A percentile compares a stretch with the other conserved stretches of the same genome.
Conservation (phyloP, 768 basidiomycete genomes). For the Boletus tomentosulus region DNA sequence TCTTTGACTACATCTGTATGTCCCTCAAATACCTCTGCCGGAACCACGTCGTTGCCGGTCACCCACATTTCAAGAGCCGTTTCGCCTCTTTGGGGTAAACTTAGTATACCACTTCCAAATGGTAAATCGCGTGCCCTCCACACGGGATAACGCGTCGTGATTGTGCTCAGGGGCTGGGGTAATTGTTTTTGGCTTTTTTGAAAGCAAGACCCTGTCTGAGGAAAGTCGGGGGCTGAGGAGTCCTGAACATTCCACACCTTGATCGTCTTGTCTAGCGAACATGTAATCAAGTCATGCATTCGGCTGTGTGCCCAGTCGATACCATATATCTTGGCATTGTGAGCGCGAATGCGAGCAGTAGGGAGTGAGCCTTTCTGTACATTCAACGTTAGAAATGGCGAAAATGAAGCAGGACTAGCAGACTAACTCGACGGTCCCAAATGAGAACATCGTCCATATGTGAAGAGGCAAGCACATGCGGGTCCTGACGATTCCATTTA, state of each 20-base stretch:
- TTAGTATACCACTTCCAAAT: constrained; percentile 85
- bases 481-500: constrained; percentile 92
- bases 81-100: constrained; percentile 84
- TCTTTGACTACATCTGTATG: constrained; percentile 95
- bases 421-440: constrained; percentile 87
- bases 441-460: constrained; percentile 84
- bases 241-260: constrained; percentile 66
- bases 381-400: constrained; percentile 2
- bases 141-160: constrained; percentile 82
- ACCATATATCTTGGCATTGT: constrained; percentile 92
- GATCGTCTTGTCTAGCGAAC: constrained; percentile 91
- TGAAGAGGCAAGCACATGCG: constrained; percentile 83
- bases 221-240: constrained; percentile 14
- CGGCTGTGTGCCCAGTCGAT: constrained; percentile 89
- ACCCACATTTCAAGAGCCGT: constrained; percentile 83
- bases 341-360: constrained; percentile 68
- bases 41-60: constrained; percentile 27
- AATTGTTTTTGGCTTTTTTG: constrained; percentile 8
- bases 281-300: constrained; percentile 83
- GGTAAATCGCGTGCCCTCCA: constrained; percentile 93
- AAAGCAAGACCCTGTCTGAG: constrained; percentile 3
- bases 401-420: neutral
- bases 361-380: constrained; percentile 84
- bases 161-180: constrained; percentile 43
- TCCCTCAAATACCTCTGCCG: constrained; percentile 78